These are phyloP conservation scores for Scleroderma bovista DNA, from an alignment of 768 basidiomycete species.

Conservation along the genomic window DNA sequence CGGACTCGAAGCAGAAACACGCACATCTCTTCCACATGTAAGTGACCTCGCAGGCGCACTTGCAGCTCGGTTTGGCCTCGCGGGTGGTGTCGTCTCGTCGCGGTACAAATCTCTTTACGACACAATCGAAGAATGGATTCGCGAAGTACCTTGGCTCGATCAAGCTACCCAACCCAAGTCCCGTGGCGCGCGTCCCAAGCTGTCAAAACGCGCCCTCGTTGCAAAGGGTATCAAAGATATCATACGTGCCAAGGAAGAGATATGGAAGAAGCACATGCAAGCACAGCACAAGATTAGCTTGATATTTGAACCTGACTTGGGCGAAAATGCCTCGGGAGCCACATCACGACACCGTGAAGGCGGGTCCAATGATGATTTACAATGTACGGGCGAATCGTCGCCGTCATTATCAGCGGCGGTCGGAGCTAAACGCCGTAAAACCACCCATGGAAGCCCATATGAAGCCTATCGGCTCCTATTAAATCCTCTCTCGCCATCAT, in stretches of 20 bases:
- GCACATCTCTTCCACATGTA: constrained; percentile 46
- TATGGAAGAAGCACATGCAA: constrained; percentile 42
- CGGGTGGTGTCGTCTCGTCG: constrained; percentile 53
- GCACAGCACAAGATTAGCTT: constrained; percentile 31
- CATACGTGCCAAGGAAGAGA: constrained; percentile 60
- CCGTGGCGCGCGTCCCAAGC: constrained; percentile 47
- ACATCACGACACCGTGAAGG: no score
- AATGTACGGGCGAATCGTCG: no score
- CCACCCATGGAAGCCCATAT: constrained; percentile 28
- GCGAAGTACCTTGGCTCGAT: constrained; percentile 70
- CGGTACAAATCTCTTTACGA: constrained; percentile 67
- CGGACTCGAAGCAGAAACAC: constrained; percentile 62
- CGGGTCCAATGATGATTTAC: no score
- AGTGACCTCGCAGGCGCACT: constrained; percentile 54
- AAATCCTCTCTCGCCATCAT: constrained; percentile 43
- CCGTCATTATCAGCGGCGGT: neutral
- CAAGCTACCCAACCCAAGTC: constrained; percentile 40
- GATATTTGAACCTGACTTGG: constrained; percentile 32
- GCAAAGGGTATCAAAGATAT: constrained; percentile 67
- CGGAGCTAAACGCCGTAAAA: constrained; percentile 29
- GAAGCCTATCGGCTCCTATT: constrained; percentile 54
- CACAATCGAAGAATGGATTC: constrained; percentile 51
- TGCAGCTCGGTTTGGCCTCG: constrained; percentile 44
- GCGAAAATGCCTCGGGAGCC: constrained; percentile 23
- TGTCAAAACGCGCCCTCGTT: constrained; percentile 57